Evolutionary conservation across 176 grass and related monocot genomes (phyloP).

Genomic region (Juncus inflexus): DNA sequence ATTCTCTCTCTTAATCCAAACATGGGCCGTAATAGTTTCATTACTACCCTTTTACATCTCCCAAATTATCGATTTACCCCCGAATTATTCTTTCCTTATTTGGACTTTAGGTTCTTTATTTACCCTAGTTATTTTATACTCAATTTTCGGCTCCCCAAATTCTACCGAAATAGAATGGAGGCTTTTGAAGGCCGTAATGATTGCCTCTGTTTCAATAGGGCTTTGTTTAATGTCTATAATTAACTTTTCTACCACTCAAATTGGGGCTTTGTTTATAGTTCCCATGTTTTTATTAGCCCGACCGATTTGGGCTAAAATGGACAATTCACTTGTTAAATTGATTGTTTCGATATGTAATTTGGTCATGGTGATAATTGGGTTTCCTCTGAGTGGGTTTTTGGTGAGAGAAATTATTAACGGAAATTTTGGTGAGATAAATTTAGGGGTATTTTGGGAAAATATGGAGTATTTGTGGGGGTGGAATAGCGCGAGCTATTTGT

Average conservation of each 20-base stretch:
- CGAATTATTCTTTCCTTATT: no score
- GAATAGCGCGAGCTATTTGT: constrained; percentile 90
- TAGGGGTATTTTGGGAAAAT: constrained; percentile 37
- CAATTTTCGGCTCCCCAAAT: constrained; percentile 23
- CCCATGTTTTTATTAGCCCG: no score
- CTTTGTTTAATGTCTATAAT: constrained; percentile 92
- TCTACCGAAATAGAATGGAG: background rate
- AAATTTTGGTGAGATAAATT: constrained; percentile 25
- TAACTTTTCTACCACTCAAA: constrained; percentile 80
- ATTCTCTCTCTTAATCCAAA: no score
- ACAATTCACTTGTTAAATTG: constrained; percentile 28
- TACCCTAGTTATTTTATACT: no score
- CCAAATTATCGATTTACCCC: no score
- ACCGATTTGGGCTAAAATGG: constrained; percentile 22
- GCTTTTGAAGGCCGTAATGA: no score
- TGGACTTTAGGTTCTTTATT: no score
- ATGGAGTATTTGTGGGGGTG: constrained; percentile 83
- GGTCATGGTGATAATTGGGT: constrained; percentile 33
- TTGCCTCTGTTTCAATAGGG: constrained; percentile 25
- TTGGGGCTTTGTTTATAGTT: no score
- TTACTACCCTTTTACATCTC: no score
- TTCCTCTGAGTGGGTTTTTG: constrained; percentile 51
- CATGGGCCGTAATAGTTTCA: no score
- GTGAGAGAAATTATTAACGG: constrained; percentile 40
- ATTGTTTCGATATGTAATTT: no score